Conservation (phyloP, 1,284 basidiomycete species). For the Vanrija sp. region DNA sequence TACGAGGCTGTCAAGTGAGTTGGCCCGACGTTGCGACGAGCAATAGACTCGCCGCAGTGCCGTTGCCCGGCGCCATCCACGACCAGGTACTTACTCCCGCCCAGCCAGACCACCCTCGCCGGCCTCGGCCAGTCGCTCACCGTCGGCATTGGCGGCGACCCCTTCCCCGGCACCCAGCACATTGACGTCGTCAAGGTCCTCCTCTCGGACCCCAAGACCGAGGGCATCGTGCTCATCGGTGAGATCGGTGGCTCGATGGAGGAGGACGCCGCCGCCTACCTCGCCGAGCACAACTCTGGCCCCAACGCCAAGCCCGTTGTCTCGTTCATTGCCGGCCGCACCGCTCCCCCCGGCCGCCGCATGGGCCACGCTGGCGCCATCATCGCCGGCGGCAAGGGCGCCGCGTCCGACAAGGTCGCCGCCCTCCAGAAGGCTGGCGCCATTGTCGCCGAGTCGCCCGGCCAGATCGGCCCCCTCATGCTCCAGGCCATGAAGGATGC, state of each 20-base stretch:
- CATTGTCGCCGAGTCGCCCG: constrained; percentile 92
- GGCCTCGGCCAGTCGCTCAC: constrained; percentile 96
- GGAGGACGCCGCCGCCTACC: constrained; percentile 96
- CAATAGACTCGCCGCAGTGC: not conserved
- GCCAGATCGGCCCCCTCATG: constrained; percentile 84
- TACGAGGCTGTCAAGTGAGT: constrained; percentile 51
- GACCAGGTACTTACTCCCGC: constrained; percentile 40
- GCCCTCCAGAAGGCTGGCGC: constrained; percentile 92
- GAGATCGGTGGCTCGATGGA: constrained; percentile 99
- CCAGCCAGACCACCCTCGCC: constrained; percentile 81
- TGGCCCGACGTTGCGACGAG: not conserved
- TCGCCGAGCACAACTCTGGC: constrained; percentile 89
- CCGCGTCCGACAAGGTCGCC: constrained; percentile 90
- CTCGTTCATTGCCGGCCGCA: constrained; percentile 95
- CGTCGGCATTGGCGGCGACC: constrained; percentile 97
- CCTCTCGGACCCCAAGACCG: constrained; percentile 85
- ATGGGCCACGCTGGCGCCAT: constrained; percentile 99
- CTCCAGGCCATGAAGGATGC: constrained; percentile 82
- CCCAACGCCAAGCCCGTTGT: constrained; percentile 90
- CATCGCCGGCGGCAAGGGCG: constrained; percentile 95
- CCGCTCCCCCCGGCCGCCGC: constrained; percentile 92
- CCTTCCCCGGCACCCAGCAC: constrained; percentile 83
- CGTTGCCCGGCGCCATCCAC: too few relatives aligned
- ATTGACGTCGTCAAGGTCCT: constrained; percentile 95
- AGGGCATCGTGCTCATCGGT: constrained; percentile 96